A percentile compares a stretch with the other conserved stretches of the same genome.
Conservation (phyloP, 495 filamentous ascomycete genomes). For the Xylona heveae region DNA sequence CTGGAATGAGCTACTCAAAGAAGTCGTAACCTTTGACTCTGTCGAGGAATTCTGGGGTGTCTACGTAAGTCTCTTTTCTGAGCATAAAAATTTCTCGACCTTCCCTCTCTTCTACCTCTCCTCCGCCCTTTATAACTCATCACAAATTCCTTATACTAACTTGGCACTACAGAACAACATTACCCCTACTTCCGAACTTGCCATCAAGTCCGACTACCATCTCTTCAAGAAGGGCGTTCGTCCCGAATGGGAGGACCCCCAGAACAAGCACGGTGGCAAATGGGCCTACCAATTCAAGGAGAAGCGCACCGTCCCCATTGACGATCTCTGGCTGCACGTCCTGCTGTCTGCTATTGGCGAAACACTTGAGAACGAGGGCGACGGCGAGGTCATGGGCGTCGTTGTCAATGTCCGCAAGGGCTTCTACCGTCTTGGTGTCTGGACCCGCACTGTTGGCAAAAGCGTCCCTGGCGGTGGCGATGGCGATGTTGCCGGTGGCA, state of each 20-base stretch:
- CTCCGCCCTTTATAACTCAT: background rate
- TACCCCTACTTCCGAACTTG: conserved; percentile 79
- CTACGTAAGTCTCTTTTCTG: conserved; percentile 47
- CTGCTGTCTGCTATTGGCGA: conserved; percentile 95
- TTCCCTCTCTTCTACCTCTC: background rate
- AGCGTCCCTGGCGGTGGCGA: conserved; percentile 52
- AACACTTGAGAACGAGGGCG: conserved; percentile 79
- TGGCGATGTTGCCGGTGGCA: conserved; percentile 41
- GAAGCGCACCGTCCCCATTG: conserved; percentile 73
- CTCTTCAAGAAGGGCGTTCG: conserved; percentile 95
- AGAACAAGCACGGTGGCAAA: conserved; percentile 98
- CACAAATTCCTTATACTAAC: too few species aligned
- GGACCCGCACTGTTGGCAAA: conserved; percentile 84
- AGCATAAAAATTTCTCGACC: background rate
- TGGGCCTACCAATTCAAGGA: conserved; percentile 97
- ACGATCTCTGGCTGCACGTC: conserved; percentile 90
- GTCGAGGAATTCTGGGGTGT: conserved; percentile 99
- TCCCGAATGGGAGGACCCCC: conserved; percentile 92
- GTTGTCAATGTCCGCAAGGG: conserved; percentile 97
- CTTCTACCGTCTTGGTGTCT: conserved; percentile 87
- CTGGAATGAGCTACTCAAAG: conserved; percentile 95
- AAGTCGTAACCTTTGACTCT: conserved; percentile 94
- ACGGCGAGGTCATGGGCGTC: conserved; percentile 92
- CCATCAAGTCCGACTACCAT: conserved; percentile 96
- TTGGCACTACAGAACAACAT: conserved; percentile 88